Evolutionary conservation across 2,329 filamentous ascomycete genomes (phyloP), one percentile per base, ranked within the genome.

Genomic region (Penicillium occitanis): DNA sequence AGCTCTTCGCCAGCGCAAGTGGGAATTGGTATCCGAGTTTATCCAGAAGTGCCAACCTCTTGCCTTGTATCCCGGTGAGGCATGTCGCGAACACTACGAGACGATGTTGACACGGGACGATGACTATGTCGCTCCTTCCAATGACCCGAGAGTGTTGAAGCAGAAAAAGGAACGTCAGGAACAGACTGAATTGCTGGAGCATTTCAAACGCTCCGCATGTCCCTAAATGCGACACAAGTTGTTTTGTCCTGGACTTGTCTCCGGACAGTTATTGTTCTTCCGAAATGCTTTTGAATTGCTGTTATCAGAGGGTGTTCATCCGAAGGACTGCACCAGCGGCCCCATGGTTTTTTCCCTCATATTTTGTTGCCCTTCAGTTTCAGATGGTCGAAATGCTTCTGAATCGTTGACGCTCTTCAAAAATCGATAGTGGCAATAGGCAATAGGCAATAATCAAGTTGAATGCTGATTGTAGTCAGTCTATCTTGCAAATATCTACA

Each of bases 21-120:
- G 81, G 78, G 72, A 74, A 35, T 78, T 79, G 65, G 77, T 81
- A 3, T 73, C 80, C n/a, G 75, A 79, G 30, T 72, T 79, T 46
- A 79, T 82, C 70, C 78, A 79, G 55, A 77, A 73, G 22, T 66
- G 78, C 13, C 75, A 80, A 64, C 70, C 73, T 7, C 70, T 74
- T 8, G 69, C 78, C 46, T 77, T 82, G 63, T 84, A 83, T 76
- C 80, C 80, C 19, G 76, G 76, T 25, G 79, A 78, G 10, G 82
- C 83, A 25, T 84, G 82, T 63, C 60, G 60, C 10, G 40, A 63
- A 48, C 42, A 51, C 2, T 63, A 63, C 11, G 60, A 66, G 53
- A 44, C 42, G 0, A 58, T 33, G 61, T 30, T 22, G 22, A 19
- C 10, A 3, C 25, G 35, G n/a, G 48, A 28, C 6, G 61, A 25